Evolutionary conservation across 805 yeast genomes (phyloP).

Genomic region (Starmerella floricola): DNA sequence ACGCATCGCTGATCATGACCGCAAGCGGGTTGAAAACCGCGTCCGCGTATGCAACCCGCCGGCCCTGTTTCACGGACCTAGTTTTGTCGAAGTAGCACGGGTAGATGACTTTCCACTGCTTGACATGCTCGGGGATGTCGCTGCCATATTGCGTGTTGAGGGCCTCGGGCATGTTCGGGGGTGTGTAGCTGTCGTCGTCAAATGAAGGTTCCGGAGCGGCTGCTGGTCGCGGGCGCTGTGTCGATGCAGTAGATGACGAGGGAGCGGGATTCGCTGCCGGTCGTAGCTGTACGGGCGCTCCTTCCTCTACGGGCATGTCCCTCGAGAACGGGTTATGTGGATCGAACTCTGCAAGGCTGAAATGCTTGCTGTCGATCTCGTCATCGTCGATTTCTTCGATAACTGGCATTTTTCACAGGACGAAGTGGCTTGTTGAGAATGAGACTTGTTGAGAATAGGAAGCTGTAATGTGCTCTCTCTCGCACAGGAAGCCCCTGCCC

Average conservation of each 20-base stretch:
- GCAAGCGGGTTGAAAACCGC: conserved; percentile 87
- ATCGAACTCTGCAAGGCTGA: conserved; percentile 88
- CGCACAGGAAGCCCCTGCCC: too few relatives aligned
- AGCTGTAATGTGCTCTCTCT: too few relatives aligned
- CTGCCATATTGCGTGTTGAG: conserved; percentile 11
- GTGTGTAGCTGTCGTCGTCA: not conserved
- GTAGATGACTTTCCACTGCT: conserved; percentile 61
- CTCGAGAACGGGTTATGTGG: conserved; percentile 33
- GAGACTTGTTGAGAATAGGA: too few relatives aligned
- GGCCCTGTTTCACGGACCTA: conserved; percentile 66
- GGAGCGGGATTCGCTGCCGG: too few relatives aligned
- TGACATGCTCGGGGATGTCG: conserved; percentile 42
- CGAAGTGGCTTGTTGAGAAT: too few relatives aligned
- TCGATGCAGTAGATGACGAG: too few relatives aligned
- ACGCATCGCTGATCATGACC: conserved; percentile 65
- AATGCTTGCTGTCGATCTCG: conserved; percentile 71
- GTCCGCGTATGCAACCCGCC: conserved; percentile 55
- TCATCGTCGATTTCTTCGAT: conserved; percentile 49
- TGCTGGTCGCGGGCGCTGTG: conserved; percentile 21
- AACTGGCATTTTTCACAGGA: conserved; percentile 22
- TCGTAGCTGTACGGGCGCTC: conserved; percentile 18
- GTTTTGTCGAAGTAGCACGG: conserved; percentile 85
- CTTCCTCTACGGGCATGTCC: conserved; percentile 23
- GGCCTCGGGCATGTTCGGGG: not conserved
- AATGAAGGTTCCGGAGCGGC: not conserved